These are phyloP conservation scores for Acrodontium crateriforme DNA, from an alignment of 2,329 filamentous ascomycete genomes.

Conservation along the genomic window DNA sequence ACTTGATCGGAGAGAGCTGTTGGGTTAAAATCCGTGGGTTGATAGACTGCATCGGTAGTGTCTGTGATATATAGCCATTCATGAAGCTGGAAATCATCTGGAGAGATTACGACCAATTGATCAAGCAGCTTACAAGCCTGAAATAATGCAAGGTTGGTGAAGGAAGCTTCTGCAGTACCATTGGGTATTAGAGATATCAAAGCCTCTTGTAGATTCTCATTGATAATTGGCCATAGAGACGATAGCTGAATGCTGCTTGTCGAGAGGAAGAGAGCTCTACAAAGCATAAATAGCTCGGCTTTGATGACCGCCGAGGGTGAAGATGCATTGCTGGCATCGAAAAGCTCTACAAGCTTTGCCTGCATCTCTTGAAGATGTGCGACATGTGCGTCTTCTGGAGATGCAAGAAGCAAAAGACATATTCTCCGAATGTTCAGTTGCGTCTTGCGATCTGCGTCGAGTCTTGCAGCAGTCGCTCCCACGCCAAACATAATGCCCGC, in stretches of 20 bases:
- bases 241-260: slow-evolving; percentile 69
- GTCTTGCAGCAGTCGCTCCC: slow-evolving; percentile 77
- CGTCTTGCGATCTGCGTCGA: slow-evolving; percentile 89
- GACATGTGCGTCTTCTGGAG: slow-evolving; percentile 65
- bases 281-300: slow-evolving; percentile 77
- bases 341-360: slow-evolving; percentile 75
- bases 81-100: slow-evolving; percentile 95
- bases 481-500: slow-evolving; percentile 98
- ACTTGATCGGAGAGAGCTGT: slow-evolving; percentile 73
- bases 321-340: slow-evolving; percentile 69
- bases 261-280: slow-evolving; percentile 68
- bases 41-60: slow-evolving; percentile 90
- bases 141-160: slow-evolving; percentile 61
- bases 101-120: slow-evolving; percentile 67
- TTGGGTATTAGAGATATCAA: slow-evolving; percentile 60
- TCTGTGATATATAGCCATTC: slow-evolving; percentile 97
- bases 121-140: slow-evolving; percentile 93
- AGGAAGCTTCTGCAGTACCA: slow-evolving; percentile 56
- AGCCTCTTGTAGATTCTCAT: slow-evolving; percentile 68
- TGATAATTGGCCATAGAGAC: slow-evolving; percentile 79
- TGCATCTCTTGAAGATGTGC: slow-evolving; percentile 58
- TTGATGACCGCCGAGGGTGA: slow-evolving; percentile 84
- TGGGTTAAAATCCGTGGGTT: slow-evolving; percentile 53
- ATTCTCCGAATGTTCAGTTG: slow-evolving; percentile 80
- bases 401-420: slow-evolving; percentile 64